phyloP scores from a whole-genome alignment of 2,329 filamentous ascomycete genomes.

The Penicillium oxalicum region DNA sequence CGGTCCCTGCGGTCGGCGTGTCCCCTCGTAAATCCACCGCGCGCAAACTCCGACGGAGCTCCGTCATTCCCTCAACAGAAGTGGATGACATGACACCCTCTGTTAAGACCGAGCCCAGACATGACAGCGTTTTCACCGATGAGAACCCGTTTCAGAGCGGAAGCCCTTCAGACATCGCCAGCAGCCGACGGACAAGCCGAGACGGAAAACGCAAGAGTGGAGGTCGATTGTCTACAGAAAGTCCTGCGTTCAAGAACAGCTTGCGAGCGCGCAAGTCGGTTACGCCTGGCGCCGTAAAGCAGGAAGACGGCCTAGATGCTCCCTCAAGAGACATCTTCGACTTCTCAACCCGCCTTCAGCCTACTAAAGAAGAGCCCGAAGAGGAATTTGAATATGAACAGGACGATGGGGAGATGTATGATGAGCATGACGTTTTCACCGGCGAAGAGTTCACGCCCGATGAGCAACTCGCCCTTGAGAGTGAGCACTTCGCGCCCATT shows the following conservation, averaged over 20 bases:
- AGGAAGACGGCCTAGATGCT: conserved; percentile 49
- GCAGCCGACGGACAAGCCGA: conserved; percentile 30
- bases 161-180: conserved; percentile 50
- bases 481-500: conserved; percentile 49
- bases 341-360: conserved; percentile 43
- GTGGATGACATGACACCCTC: conserved; percentile 33
- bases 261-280: conserved; percentile 29
- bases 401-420: conserved; percentile 26
- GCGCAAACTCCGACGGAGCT: conserved; percentile 49
- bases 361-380: conserved; percentile 28
- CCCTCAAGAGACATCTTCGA: conserved; percentile 56
- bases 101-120: conserved; percentile 42
- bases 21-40: conserved; percentile 41
- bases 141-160: conserved; percentile 94
- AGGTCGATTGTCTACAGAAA: conserved; percentile 37
- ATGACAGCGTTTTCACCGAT: conserved; percentile 68
- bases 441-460: conserved; percentile 94
- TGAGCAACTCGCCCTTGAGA: conserved; percentile 73
- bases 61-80: conserved; percentile 34
- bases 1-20: conserved; percentile 30
- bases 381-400: conserved; percentile 34
- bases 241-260: conserved; percentile 20
- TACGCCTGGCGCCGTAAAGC: conserved; percentile 35
- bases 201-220: conserved; percentile 49
- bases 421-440: conserved; percentile 57